Conservation (phyloP, 2,329 filamentous ascomycete genomes). For the Penicillium sp. region DNA sequence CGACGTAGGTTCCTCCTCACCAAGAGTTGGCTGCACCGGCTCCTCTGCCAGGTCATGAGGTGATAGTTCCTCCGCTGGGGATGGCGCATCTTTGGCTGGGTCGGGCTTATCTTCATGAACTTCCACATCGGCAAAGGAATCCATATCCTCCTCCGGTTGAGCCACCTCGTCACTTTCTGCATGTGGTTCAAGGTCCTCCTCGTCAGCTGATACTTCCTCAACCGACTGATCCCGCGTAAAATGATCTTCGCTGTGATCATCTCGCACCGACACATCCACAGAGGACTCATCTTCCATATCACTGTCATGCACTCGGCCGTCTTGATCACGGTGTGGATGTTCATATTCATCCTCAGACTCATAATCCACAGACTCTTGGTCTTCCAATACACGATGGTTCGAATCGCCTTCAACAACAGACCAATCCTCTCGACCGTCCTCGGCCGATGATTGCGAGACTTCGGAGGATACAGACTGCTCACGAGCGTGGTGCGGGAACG, state of each 20-base stretch:
- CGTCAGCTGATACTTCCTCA: not conserved
- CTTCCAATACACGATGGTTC: conserved; percentile 7
- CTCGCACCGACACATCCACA: conserved; percentile 18
- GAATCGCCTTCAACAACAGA: conserved; percentile 13
- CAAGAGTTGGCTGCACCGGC: not conserved
- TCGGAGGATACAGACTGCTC: not conserved
- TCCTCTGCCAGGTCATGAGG: not conserved
- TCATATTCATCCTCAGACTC: conserved; percentile 1
- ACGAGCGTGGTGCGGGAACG: conserved; percentile 1
- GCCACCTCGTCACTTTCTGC: not conserved
- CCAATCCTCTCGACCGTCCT: conserved; percentile 12
- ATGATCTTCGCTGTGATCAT: conserved; percentile 14
- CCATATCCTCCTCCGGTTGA: not conserved
- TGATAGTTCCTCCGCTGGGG: not conserved
- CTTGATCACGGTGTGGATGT: not conserved
- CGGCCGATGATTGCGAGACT: not conserved
- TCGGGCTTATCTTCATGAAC: not conserved
- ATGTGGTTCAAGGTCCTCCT: conserved; percentile 1
- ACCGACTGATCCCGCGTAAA: conserved; percentile 1
- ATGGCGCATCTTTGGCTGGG: not conserved
- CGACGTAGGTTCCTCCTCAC: not conserved
- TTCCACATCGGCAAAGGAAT: not conserved
- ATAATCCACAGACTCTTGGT: conserved; percentile 6
- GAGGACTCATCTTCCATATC: conserved; percentile 28
- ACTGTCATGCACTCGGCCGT: conserved; percentile 27